Percentiles rank a stretch among this genome's conserved stretches.
Conservation (phyloP, 1,284 basidiomycete genomes). For the Caloboletus firmus region DNA sequence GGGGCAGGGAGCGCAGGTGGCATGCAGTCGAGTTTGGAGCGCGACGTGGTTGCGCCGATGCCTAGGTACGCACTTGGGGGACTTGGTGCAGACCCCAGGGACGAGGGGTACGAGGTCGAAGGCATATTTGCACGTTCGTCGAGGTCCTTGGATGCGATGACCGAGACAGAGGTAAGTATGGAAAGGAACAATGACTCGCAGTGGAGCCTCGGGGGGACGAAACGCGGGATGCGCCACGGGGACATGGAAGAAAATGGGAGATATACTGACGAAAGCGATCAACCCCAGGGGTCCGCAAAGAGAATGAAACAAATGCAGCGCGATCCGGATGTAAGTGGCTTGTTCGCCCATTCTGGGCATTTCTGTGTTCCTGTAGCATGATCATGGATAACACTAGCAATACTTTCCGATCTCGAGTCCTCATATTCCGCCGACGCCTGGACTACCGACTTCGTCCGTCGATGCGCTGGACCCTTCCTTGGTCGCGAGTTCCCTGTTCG, state of each 20-base stretch:
- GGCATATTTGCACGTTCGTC: constrained; percentile 7
- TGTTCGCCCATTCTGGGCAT: neutral
- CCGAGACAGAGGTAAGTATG: constrained; percentile 6
- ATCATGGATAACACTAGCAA: constrained; percentile 11
- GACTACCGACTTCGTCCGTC: constrained; percentile 1
- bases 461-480: constrained; percentile 9
- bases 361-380: neutral
- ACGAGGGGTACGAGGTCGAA: constrained; percentile 1
- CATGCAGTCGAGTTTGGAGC: constrained; percentile 8
- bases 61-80: constrained; percentile 14
- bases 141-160: constrained; percentile 9
- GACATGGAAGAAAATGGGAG: constrained; percentile 9
- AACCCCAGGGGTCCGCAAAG: constrained; percentile 13
- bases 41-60: constrained; percentile 15
- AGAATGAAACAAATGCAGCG: constrained; percentile 14
- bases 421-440: constrained; percentile 16
- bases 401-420: constrained; percentile 29
- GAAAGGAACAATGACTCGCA: constrained; percentile 1
- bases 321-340: constrained; percentile 21
- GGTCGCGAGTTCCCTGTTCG: constrained; percentile 20
- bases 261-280: constrained; percentile 2
- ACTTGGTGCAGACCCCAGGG: neutral
- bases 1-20: neutral
- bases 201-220: constrained; percentile 7
- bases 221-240: constrained; percentile 17